Evolutionary conservation across 441 rosid genomes (phyloP), one percentile per base, ranked within the genome.

Genomic region (Aquilaria agallochum): DNA sequence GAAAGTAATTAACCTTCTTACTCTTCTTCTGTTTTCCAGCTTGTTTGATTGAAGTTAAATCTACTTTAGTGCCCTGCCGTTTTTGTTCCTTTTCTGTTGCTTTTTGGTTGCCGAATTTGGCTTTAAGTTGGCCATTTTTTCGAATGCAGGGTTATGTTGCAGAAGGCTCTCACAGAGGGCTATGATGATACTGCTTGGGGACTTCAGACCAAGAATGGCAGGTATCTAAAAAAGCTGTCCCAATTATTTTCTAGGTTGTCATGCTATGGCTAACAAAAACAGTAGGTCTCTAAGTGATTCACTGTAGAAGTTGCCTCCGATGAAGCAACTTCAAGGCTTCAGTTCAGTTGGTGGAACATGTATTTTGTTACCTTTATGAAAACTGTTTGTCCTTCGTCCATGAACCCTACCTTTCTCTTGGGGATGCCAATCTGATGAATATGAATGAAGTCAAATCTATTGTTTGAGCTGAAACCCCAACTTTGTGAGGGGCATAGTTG

Each of bases 141-240:
- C 7, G 5, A 2, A 15, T 53, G 3, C 45, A 78, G 86, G 78
- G 61, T 83, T 68, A 83, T 71, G 66, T 74, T 78, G 36, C 80
- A 78, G 40, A 83, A 78, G 69, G 80, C 30, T 55, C 86, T 83
- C 54, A 69, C 86, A 34, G 80, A 80, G 51, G 86, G 89, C 11
- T 83, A 32, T 12, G 79, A 83, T 60, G 86, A 80, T 46, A 50
- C 74, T 59, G 60, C 73, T 27, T 83, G 88, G 86, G 63, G 82
- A 11, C 56, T 80, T 34, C 77, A 68, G 53, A 70, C 65, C 59
- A 60, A 69, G 69, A 34, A 46, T 50, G 82, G 85, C 74, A 78
- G 83, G 88, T 76, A 60, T 15, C 33, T 40, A 27, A 13, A 12
- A 56, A 11, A 45, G n/a, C 31, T 42, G 31, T 8, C 1, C 48